These are phyloP conservation scores for Amanita thiersii DNA, from an alignment of 768 basidiomycete species.

Conservation along the genomic window DNA sequence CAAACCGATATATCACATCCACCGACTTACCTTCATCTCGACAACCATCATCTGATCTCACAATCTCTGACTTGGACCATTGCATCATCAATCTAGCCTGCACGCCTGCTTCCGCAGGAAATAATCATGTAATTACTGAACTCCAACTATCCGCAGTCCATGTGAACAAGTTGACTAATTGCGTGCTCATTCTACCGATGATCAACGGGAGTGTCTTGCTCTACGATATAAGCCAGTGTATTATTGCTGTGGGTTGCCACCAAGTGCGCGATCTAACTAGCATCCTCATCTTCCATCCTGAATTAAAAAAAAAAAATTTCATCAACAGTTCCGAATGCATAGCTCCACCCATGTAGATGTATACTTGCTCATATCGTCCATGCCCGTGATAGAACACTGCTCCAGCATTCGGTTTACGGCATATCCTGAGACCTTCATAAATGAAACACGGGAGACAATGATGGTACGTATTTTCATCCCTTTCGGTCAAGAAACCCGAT, in stretches of 20 bases:
- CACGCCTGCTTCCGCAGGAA: constrained; percentile 19
- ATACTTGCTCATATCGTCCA: constrained; percentile 58
- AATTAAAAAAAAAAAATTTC: neutral
- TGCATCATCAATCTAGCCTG: constrained; percentile 62
- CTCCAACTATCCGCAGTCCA: constrained; percentile 51
- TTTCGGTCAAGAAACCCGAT: too few relatives aligned
- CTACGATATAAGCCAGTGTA: constrained; percentile 51
- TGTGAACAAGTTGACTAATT: constrained; percentile 48
- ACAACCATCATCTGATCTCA: constrained; percentile 38
- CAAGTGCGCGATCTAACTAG: constrained; percentile 63
- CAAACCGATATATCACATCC: constrained; percentile 36
- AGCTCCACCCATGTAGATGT: constrained; percentile 55
- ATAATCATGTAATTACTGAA: constrained; percentile 7
- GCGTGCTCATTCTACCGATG: constrained; percentile 56
- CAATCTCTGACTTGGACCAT: constrained; percentile 54
- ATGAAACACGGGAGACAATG: neutral
- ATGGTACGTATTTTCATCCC: neutral
- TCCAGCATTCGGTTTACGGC: constrained; percentile 48
- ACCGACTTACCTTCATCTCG: constrained; percentile 28
- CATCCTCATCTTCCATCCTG: neutral
- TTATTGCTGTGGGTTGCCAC: constrained; percentile 68
- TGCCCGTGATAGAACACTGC: constrained; percentile 79
- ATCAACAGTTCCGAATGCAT: constrained; percentile 81
- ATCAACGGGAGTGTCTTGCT: constrained; percentile 69
- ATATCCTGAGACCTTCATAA: constrained; percentile 39